Base-by-base conservation (phyloP, 768 basidiomycete species). In the Pleurotus sapidus region DNA sequence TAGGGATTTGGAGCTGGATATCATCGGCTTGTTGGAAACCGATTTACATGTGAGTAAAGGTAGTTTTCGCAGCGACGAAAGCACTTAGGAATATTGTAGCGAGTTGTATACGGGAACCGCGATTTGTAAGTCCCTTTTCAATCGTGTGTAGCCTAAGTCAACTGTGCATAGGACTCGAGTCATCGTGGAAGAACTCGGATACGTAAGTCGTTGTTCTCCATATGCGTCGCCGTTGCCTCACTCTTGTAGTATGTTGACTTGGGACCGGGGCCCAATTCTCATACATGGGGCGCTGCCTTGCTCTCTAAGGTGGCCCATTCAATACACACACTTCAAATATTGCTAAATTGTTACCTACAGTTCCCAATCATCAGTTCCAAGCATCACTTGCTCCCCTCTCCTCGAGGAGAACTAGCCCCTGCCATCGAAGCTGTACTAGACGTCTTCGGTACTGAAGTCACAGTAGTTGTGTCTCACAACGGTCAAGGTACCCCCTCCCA, bases 391-490 rank as follows among this genome's bases (percentile, higher is more conserved):
- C 79, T 95, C 40, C 93, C 94, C 0, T 95, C 93, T 1, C 94
- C 94, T 17, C 68, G 81, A 56, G 90, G 91, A 6, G 93, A 95
- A 68, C 84, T 95, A 23, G 93, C 92, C 2, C 93, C 93, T 0
- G 93, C 93, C 1, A 95, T 95, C 30, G 89, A 93, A 69, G 93
- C 93, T 3, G 79, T 90, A 2, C 73, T 95, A 12, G 88, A 94
- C 51, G 77, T 93, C 5, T 88, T 85, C 61, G 92, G 93, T 0
- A 87, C 85, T 0, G 79, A 82, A 51, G 83, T 95, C 15, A 87
- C 86, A 4, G 91, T 95, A 0, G 77, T 95, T n/a, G 89, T 95
- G 8, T 80, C 91, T 0, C 94, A 96, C 62, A 95, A 96, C 66
- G 94, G 94, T 5, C 94, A 96, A 80, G 91, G 91, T 88, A 59